phyloP scores from a whole-genome alignment of 1,139 yeast species.

The Yamadazyma aaseri region DNA sequence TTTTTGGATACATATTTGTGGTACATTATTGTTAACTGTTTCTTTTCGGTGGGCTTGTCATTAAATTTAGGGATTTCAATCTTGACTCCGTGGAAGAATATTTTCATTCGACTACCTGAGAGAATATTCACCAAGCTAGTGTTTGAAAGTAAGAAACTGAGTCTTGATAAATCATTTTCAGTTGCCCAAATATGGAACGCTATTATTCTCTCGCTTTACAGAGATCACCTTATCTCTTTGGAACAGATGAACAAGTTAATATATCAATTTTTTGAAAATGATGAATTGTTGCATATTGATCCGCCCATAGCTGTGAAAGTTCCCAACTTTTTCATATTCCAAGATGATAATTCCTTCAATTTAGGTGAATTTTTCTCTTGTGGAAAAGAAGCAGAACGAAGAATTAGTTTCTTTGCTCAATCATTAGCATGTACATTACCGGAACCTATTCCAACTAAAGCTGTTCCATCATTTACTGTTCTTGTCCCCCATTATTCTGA shows the following conservation, averaged over 20 bases:
- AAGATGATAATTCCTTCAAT: conserved; percentile 54
- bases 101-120: conserved; percentile 71
- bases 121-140: conserved; percentile 67
- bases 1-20: conserved; percentile 85
- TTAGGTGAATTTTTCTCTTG: conserved; percentile 44
- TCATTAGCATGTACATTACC: conserved; percentile 77
- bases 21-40: conserved; percentile 80
- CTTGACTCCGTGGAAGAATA: conserved; percentile 84
- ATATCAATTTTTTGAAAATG: conserved; percentile 11
- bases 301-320: conserved; percentile 39
- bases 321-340: conserved; percentile 72
- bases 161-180: conserved; percentile 18
- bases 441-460: conserved; percentile 65
- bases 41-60: conserved; percentile 69
- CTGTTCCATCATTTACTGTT: conserved; percentile 85
- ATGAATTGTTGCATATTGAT: conserved; percentile 27
- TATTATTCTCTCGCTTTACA: conserved; percentile 67
- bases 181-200: conserved; percentile 83
- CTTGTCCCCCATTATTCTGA: conserved; percentile 85
- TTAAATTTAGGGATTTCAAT: conserved; percentile 75
- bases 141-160: conserved; percentile 37
- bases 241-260: conserved; percentile 65
- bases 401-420: conserved; percentile 86
- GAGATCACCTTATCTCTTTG: conserved; percentile 74
- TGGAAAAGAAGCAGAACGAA: conserved; percentile 74